Evolutionary conservation across 495 filamentous ascomycete species (phyloP).

Genomic region (Aspergillus nidulans): DNA sequence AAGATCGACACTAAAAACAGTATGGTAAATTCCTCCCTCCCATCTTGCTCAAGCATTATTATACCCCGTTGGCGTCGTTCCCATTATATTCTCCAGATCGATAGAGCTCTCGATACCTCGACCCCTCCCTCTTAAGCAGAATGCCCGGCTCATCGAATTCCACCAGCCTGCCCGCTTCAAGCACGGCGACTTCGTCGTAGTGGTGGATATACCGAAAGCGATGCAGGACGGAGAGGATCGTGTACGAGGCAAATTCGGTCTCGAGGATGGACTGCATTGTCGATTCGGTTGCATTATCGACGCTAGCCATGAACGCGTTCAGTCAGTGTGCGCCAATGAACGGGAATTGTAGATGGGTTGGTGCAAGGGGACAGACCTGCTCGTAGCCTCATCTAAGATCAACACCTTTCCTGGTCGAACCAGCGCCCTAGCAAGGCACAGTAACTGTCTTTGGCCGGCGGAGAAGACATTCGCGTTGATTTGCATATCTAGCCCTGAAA

Average conservation of each 20-base stretch:
- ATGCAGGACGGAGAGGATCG: not conserved
- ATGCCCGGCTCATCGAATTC: not conserved
- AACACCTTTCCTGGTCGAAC: conserved; percentile 8
- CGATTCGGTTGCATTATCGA: not conserved
- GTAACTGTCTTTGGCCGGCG: conserved; percentile 18
- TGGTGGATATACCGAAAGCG: not conserved
- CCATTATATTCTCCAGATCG: not conserved
- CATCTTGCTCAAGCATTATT: no score
- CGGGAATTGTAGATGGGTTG: not conserved
- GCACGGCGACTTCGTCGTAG: not conserved
- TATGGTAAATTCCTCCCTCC: no score
- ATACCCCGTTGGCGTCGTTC: no score
- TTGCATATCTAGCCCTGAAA: not conserved
- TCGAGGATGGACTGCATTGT: not conserved
- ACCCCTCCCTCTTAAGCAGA: not conserved
- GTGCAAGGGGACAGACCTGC: conserved; percentile 19
- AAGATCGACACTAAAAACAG: no score
- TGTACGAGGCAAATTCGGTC: not conserved
- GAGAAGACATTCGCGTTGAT: conserved; percentile 16
- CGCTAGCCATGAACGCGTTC: not conserved
- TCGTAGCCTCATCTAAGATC: conserved; percentile 26
- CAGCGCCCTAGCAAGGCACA: conserved; percentile 23
- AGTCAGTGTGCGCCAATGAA: no score
- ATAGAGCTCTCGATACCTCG: not conserved
- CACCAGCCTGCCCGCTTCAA: not conserved